Conservation (phyloP, 306 rosid genomes). For the Quercus gilva region DNA sequence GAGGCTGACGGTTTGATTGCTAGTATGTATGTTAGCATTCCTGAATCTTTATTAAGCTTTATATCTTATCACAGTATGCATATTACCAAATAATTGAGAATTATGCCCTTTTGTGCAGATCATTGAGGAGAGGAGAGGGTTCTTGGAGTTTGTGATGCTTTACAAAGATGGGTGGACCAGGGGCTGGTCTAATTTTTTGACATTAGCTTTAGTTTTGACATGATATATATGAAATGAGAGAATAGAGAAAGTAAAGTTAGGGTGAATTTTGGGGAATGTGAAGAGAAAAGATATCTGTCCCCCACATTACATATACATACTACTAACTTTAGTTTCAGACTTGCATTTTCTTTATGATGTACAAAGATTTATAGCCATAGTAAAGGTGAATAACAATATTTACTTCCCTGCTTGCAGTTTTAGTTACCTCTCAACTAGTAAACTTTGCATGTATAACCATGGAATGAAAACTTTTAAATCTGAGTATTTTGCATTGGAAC, state of each 20-base stretch:
- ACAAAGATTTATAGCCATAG: neutral
- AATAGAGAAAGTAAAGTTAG: neutral
- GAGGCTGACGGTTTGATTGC: slow-evolving; percentile 23
- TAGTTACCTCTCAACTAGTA: neutral
- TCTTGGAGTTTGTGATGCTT: neutral
- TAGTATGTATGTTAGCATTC: slow-evolving; percentile 14
- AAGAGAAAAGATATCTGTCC: neutral
- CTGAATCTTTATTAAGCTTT: slow-evolving; percentile 9
- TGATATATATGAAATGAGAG: neutral
- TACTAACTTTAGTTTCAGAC: neutral
- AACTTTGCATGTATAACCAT: neutral
- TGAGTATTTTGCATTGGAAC: neutral
- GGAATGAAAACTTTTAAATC: no score
- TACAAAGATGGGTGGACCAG: neutral
- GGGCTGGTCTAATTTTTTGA: neutral
- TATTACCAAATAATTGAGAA: neutral
- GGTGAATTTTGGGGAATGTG: neutral
- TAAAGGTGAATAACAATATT: neutral
- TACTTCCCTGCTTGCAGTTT: no score
- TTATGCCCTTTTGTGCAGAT: neutral
- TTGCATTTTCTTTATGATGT: neutral
- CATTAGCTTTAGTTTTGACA: neutral
- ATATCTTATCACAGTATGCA: slow-evolving; percentile 28
- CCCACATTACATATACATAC: neutral
- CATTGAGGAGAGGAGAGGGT: neutral